Evolutionary conservation across 805 yeast species (phyloP).

Genomic region (Starmera caribaea): DNA sequence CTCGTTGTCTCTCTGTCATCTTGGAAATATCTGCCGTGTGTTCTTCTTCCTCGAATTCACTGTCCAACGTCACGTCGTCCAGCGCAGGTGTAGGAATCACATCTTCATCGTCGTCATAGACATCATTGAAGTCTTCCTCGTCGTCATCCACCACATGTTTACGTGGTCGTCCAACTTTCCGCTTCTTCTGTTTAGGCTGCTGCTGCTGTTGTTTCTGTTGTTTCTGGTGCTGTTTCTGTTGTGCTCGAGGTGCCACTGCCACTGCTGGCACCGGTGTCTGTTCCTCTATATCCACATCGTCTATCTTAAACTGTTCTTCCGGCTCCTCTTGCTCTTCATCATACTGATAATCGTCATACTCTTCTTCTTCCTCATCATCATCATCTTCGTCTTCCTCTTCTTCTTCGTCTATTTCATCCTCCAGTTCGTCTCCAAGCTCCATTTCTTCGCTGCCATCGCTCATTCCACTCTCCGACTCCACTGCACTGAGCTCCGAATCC

Average conservation of each 20-base stretch:
- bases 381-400: background rate
- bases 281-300: background rate
- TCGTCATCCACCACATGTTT: slow-evolving; percentile 4
- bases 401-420: background rate
- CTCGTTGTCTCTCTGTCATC: slow-evolving; percentile 21
- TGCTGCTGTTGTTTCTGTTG: background rate
- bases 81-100: slow-evolving; percentile 16
- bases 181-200: background rate
- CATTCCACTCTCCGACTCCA: background rate
- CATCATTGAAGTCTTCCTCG: slow-evolving; percentile 15
- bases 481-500: slow-evolving; percentile 2
- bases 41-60: slow-evolving; percentile 14
- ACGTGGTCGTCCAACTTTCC: slow-evolving; percentile 2
- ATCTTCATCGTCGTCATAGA: slow-evolving; percentile 16
- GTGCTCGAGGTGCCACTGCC: slow-evolving; percentile 1
- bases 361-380: slow-evolving; percentile 4
- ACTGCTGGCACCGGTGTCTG: slow-evolving; percentile 3
- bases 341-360: slow-evolving; percentile 1
- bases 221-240: background rate
- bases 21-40: slow-evolving; percentile 13
- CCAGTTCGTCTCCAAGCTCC: background rate
- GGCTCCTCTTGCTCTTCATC: background rate
- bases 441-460: background rate
- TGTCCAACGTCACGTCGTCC: slow-evolving; percentile 12
- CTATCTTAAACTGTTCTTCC: background rate